phyloP scores from a whole-genome alignment of 2,329 filamentous ascomycete species.

The Parastagonospora nodorum region DNA sequence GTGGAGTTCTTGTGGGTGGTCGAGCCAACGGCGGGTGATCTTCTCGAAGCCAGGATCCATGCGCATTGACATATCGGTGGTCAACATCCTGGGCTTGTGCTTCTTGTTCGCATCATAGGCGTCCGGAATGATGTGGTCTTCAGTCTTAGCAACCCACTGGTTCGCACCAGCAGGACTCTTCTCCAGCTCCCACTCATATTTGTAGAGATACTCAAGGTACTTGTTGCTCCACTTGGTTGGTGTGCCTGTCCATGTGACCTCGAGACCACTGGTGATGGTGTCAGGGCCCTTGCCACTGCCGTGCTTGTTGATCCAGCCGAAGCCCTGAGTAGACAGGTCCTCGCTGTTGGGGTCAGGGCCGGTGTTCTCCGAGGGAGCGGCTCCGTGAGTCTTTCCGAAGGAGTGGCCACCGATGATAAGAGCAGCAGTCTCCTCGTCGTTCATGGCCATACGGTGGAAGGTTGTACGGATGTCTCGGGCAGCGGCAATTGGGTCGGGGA shows the following conservation, averaged over 20 bases:
- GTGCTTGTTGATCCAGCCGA: conserved; percentile 73
- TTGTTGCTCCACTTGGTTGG: conserved; percentile 77
- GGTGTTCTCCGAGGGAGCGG: conserved; percentile 66
- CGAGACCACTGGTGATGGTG: conserved; percentile 75
- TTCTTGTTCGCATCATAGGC: conserved; percentile 73
- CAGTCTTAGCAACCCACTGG: conserved; percentile 76
- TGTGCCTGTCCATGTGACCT: conserved; percentile 79
- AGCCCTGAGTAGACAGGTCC: conserved; percentile 67
- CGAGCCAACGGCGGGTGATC: conserved; percentile 72
- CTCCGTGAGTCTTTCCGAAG: conserved; percentile 82
- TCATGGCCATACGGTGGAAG: conserved; percentile 81
- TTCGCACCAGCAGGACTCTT: conserved; percentile 77
- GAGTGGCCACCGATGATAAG: conserved; percentile 79
- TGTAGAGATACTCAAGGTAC: conserved; percentile 77
- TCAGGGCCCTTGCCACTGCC: conserved; percentile 71
- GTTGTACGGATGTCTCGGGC: conserved; percentile 75
- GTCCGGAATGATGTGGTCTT: conserved; percentile 70
- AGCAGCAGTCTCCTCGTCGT: conserved; percentile 80
- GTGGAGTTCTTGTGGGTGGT: conserved; percentile 69
- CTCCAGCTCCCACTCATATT: conserved; percentile 76
- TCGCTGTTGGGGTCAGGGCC: conserved; percentile 71
- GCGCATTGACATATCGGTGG: conserved; percentile 73
- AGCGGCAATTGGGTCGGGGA: conserved; percentile 70
- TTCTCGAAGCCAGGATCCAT: conserved; percentile 75
- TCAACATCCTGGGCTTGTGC: conserved; percentile 77